Evolutionary conservation across 805 yeast species (phyloP).

Genomic region (Suhomyces xylopsoci): DNA sequence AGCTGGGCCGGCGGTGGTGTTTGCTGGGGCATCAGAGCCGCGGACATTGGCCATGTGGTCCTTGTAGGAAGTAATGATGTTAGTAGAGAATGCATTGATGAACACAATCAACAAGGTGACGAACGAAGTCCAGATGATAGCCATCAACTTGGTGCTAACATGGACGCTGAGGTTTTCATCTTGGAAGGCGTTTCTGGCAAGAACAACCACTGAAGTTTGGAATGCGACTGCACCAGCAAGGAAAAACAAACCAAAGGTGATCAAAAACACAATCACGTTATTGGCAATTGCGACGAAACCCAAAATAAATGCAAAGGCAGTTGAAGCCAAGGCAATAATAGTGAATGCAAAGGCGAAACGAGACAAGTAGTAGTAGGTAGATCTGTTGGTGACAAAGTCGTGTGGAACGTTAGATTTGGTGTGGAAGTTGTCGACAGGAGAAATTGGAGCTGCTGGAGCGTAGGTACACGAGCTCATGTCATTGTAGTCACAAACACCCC

Average conservation of each 20-base stretch:
- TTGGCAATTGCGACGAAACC: constrained; percentile 55
- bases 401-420: constrained; percentile 49
- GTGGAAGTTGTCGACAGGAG: constrained; percentile 73
- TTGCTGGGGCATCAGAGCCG: constrained; percentile 17
- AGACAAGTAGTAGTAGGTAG: constrained; percentile 61
- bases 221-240: constrained; percentile 62
- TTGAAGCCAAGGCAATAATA: constrained; percentile 52
- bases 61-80: constrained; percentile 47
- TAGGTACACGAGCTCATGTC: constrained; percentile 52
- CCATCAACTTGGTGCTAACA: constrained; percentile 57
- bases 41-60: constrained; percentile 44
- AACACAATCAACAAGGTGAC: constrained; percentile 49
- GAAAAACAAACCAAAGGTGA: constrained; percentile 50
- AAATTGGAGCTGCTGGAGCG: constrained; percentile 81
- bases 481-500: constrained; percentile 60
- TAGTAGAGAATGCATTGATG: constrained; percentile 51
- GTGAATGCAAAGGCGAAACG: constrained; percentile 39
- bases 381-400: constrained; percentile 46
- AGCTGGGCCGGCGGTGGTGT: constrained; percentile 20
- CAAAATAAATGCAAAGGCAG: constrained; percentile 59
- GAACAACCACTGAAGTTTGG: constrained; percentile 74
- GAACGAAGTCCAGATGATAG: constrained; percentile 69
- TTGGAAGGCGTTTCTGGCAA: constrained; percentile 69
- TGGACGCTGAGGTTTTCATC: constrained; percentile 42
- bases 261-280: constrained; percentile 51